Conservation (phyloP, 2,329 filamentous ascomycete species). For the Bipolaris gigantea region DNA sequence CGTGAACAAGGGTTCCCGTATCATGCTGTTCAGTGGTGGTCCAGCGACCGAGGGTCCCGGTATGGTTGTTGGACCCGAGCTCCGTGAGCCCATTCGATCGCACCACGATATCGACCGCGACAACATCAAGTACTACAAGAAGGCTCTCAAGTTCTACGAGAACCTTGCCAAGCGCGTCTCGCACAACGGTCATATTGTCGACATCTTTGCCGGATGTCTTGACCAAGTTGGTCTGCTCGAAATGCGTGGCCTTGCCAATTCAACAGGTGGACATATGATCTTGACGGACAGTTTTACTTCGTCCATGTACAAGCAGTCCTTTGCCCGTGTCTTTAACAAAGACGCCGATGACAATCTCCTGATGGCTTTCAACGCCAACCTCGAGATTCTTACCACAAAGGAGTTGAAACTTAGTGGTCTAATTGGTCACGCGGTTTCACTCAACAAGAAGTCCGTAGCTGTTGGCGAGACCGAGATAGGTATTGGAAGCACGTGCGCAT, state of each 20-base stretch:
- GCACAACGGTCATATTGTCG: slow-evolving; percentile 95
- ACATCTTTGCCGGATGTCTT: slow-evolving; percentile 95
- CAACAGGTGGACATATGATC: slow-evolving; percentile 96
- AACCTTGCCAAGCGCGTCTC: slow-evolving; percentile 89
- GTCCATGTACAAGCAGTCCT: slow-evolving; percentile 99
- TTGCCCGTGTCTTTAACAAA: slow-evolving; percentile 95
- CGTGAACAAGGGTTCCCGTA: slow-evolving; percentile 89
- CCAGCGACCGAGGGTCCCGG: slow-evolving; percentile 94
- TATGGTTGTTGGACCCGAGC: slow-evolving; percentile 92
- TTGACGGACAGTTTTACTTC: slow-evolving; percentile 97
- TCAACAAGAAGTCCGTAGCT: slow-evolving; percentile 97
- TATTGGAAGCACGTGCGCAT: slow-evolving; percentile 97
- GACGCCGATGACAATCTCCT: slow-evolving; percentile 90
- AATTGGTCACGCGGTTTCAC: slow-evolving; percentile 92
- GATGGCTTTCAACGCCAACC: slow-evolving; percentile 97
- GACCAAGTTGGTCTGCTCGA: slow-evolving; percentile 96
- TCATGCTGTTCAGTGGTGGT: slow-evolving; percentile 97
- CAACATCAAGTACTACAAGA: slow-evolving; percentile 99
- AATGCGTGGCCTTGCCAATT: slow-evolving; percentile 97
- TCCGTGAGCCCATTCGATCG: slow-evolving; percentile 94
- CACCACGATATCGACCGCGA: slow-evolving; percentile 99
- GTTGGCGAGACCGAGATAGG: slow-evolving; percentile 98
- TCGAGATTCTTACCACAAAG: slow-evolving; percentile 96
- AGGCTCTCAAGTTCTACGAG: slow-evolving; percentile 98
- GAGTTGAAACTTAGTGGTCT: slow-evolving; percentile 97